Base-by-base conservation (phyloP, 495 filamentous ascomycete genomes). In the Penicillium argentinense region DNA sequence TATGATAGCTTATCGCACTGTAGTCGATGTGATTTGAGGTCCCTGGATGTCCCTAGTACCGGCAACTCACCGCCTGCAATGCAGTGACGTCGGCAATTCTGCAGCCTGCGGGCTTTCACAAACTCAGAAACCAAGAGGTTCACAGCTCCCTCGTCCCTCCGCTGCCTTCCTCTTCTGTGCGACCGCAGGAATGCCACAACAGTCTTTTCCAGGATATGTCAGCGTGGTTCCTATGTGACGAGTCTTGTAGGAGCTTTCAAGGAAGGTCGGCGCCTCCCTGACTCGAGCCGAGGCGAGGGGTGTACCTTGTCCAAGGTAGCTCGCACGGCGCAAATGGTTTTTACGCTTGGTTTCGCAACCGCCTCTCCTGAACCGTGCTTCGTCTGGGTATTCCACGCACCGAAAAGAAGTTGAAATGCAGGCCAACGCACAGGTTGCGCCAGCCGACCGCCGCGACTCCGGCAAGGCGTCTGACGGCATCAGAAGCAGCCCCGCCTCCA, bases 191-290 rank as follows among this genome's bases (percentile, higher is more conserved):
- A 53, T 60, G 53, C 37, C 22, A 38, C 49, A 23, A 39, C 19
- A 13, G 39, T 29, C 21, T 12, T 27, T 43, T 24, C 41, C 46
- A 29, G 62, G 57, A 59, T 51, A 66, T 65, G 61, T 54, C 43
- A 55, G 45, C 23, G 45, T 51, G 49, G 47, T 50, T 47, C 41
- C 51, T 41, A 34, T 40, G 44, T 65, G 45, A 55, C 45, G 41
- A 38, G 53, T 42, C 41, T 36, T 40, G 49, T 54, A 40, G 49
- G 53, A 62, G 52, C 54, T 60, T 54, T 49, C 51, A 50, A 53
- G 51, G 54, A 59, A 55, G 57, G 56, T 57, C 52, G 53, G 56
- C 46, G 39, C 52, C 51, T 62, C 37, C 45, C 49, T 57, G 47
- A 51, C 51, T 26, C 50, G 50, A 60, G 57, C 52, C 50, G 46